phyloP scores from a whole-genome alignment of 139 green algal genomes.

The Astrephomene gubernaculifera region DNA sequence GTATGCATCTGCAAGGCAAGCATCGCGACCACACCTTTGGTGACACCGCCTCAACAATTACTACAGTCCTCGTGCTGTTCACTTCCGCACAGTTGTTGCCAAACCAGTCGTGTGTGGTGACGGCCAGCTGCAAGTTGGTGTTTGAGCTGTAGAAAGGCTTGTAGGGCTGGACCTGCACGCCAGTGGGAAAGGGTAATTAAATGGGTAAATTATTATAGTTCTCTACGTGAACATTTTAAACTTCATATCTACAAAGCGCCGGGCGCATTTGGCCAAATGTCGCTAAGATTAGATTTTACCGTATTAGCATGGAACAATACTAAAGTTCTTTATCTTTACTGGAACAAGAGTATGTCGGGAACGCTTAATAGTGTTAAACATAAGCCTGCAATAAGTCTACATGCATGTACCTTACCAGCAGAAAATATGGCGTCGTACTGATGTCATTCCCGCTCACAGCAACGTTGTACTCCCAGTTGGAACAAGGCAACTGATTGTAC shows the following conservation, averaged over 20 bases:
- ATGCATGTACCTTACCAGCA: not conserved
- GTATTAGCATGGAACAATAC: not conserved
- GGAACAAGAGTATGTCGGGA: not conserved
- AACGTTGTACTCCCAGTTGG: not conserved
- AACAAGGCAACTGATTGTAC: not conserved
- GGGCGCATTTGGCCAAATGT: no score
- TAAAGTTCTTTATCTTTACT: no score
- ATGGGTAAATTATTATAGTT: no score
- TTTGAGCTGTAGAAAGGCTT: constrained; percentile 4
- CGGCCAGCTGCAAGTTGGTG: not conserved
- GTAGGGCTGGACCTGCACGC: not conserved
- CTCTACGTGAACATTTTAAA: no score
- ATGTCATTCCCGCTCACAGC: not conserved
- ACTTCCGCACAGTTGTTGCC: not conserved
- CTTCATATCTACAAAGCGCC: no score
- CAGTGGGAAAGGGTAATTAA: no score
- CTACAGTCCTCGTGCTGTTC: not conserved
- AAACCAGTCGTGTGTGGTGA: constrained; percentile 19
- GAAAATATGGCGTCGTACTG: not conserved
- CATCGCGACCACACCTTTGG: no score
- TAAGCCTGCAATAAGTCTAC: not conserved
- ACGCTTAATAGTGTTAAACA: not conserved
- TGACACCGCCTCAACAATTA: not conserved
- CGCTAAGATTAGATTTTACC: not conserved
- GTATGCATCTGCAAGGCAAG: no score